A percentile compares a stretch with the other conserved stretches of the same genome.
These are phyloP conservation scores for Themeda triandra DNA, from an alignment of 176 grass and related monocot genomes.

Conservation along the genomic window DNA sequence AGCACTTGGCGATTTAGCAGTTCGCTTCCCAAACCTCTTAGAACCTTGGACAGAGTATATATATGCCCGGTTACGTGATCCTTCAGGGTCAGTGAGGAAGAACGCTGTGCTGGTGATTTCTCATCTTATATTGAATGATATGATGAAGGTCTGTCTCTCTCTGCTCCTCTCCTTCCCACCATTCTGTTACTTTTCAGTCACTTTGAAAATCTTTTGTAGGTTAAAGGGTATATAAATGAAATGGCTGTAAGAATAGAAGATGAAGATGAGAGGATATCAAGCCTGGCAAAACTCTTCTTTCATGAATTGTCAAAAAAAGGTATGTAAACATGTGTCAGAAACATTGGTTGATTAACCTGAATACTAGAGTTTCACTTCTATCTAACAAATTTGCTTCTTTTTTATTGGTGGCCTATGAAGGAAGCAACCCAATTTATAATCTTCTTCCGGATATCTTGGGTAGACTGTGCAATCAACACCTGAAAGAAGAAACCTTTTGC, in stretches of 20 bases:
- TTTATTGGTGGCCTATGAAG: constrained; percentile 40
- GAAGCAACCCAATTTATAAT: constrained; percentile 99
- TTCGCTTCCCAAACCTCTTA: constrained; percentile 94
- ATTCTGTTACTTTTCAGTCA: not conserved
- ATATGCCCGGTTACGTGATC: constrained; percentile 77
- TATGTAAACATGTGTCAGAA: constrained; percentile 22
- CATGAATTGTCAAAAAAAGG: constrained; percentile 99
- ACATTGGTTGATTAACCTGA: not conserved
- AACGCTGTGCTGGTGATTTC: constrained; percentile 95
- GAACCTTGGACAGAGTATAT: constrained; percentile 96
- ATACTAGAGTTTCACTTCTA: constrained; percentile 8
- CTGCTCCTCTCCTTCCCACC: not conserved
- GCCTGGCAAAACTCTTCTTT: constrained; percentile 93
- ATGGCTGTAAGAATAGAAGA: constrained; percentile 91
- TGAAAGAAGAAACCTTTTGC: constrained; percentile 72
- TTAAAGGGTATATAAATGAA: constrained; percentile 97
- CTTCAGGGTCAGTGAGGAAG: constrained; percentile 80
- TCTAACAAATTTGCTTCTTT: constrained; percentile 30
- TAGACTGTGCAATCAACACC: constrained; percentile 84
- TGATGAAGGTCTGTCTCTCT: constrained; percentile 84
- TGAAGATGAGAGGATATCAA: constrained; percentile 85
- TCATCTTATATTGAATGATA: constrained; percentile 98
- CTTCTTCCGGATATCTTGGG: constrained; percentile 96
- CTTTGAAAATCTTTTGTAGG: constrained; percentile 46
- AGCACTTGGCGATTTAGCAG: constrained; percentile 85